A percentile compares a stretch with the other conserved stretches of the same genome.
Conservation (phyloP, 495 filamentous ascomycete genomes). For the Daldinia loculata region DNA sequence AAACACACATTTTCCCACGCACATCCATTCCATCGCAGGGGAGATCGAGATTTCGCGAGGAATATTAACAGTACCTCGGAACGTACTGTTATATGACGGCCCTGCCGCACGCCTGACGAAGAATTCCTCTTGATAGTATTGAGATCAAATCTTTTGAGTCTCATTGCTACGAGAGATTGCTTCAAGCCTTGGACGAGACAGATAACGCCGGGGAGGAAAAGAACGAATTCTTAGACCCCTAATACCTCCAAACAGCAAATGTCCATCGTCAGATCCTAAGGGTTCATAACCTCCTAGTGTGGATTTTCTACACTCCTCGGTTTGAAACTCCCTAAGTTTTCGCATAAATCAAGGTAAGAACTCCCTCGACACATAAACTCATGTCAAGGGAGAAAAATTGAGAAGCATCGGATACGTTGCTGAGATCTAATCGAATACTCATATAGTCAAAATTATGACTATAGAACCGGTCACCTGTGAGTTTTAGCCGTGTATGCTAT, state of each 20-base stretch:
- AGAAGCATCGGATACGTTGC: neutral
- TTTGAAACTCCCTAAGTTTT: neutral
- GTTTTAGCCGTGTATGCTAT: neutral
- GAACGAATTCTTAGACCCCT: neutral
- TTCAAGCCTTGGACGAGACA: neutral
- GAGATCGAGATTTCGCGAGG: constrained; percentile 10
- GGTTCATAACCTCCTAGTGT: neutral
- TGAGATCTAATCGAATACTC: neutral
- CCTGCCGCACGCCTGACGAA: neutral
- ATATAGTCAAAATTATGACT: neutral
- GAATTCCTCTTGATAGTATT: constrained; percentile 13
- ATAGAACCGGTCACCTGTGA: neutral
- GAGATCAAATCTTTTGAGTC: neutral
- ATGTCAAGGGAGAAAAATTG: neutral
- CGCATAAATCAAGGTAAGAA: neutral
- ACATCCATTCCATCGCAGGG: constrained; percentile 33
- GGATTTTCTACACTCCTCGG: neutral
- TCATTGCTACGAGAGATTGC: constrained; percentile 21
- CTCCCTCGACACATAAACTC: neutral
- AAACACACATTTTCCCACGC: constrained; percentile 1
- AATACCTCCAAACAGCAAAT: neutral
- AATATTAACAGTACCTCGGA: neutral
- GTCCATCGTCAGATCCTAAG: neutral
- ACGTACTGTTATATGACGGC: neutral
- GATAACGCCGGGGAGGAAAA: neutral